These are phyloP conservation scores for Crithidia thermophila DNA, from an alignment of 208 protist species.

Conservation along the genomic window DNA sequence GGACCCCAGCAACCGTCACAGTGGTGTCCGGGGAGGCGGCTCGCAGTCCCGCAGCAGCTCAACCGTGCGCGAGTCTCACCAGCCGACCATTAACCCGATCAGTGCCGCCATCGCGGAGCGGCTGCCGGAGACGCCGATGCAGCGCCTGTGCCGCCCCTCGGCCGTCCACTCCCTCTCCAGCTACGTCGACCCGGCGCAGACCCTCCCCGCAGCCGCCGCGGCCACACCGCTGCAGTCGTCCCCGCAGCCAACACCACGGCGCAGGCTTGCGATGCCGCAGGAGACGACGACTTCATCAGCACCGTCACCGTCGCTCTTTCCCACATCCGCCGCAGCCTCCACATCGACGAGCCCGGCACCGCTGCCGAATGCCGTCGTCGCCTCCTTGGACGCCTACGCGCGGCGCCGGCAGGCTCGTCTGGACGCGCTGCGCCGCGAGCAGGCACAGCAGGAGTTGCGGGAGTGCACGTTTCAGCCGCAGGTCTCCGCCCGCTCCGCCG, in stretches of 20 bases:
- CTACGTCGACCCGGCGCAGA: slow-evolving; percentile 10
- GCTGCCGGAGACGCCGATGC: slow-evolving; percentile 50
- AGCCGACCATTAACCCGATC: slow-evolving; percentile 71
- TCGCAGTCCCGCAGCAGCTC: background rate
- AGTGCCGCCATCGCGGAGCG: slow-evolving; percentile 66
- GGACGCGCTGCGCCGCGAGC: slow-evolving; percentile 36
- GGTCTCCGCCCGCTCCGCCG: slow-evolving; percentile 1
- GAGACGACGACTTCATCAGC: slow-evolving; percentile 1
- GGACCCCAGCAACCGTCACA: background rate
- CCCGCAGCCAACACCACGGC: background rate
- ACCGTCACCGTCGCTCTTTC: background rate
- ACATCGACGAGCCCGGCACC: background rate
- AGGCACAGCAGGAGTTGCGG: slow-evolving; percentile 34
- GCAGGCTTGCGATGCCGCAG: background rate
- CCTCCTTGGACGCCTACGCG: slow-evolving; percentile 46
- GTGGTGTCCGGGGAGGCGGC: background rate
- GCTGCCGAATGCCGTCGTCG: slow-evolving; percentile 35
- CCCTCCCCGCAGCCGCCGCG: background rate
- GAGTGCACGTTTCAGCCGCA: slow-evolving; percentile 64
- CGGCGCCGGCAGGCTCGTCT: slow-evolving; percentile 49
- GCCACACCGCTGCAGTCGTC: background rate
- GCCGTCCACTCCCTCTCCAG: slow-evolving; percentile 28
- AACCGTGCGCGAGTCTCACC: slow-evolving; percentile 15
- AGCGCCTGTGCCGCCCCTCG: slow-evolving; percentile 43
- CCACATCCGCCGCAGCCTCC: background rate